Percentiles rank a stretch among this genome's conserved stretches.
phyloP scores from a whole-genome alignment of 495 filamentous ascomycete genomes.

The Penicillium crystallinum region DNA sequence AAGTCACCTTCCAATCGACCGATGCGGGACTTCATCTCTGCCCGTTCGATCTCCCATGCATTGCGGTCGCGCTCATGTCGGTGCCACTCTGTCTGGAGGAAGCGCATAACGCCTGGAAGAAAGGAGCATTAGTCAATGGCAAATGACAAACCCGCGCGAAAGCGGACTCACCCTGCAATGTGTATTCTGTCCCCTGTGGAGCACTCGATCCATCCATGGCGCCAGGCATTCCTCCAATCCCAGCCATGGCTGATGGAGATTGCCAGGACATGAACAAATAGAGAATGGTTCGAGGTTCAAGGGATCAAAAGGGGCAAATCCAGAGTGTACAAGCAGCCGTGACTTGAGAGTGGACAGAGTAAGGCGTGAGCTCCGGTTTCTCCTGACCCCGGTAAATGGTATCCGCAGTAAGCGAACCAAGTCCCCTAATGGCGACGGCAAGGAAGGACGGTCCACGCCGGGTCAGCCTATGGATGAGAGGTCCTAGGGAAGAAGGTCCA shows the following conservation, averaged over 20 bases:
- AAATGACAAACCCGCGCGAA: not conserved
- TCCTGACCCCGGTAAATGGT: conserved; percentile 23
- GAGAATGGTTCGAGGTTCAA: not conserved
- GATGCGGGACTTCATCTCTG: conserved; percentile 98
- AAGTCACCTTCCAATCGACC: conserved; percentile 89
- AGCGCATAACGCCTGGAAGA: conserved; percentile 89
- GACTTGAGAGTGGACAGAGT: conserved; percentile 1
- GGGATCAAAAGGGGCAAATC: not conserved
- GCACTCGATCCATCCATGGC: conserved; percentile 51
- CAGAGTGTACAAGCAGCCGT: not conserved
- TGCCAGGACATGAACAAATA: conserved; percentile 53
- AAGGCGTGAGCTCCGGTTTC: conserved; percentile 15
- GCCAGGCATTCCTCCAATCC: conserved; percentile 54
- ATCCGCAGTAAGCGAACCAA: conserved; percentile 19
- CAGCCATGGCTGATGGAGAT: conserved; percentile 59
- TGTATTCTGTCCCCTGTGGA: conserved; percentile 92
- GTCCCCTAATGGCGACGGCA: conserved; percentile 15
- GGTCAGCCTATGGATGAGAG: conserved; percentile 6
- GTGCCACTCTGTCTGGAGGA: conserved; percentile 99
- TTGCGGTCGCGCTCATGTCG: conserved; percentile 96
- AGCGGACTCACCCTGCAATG: conserved; percentile 72
- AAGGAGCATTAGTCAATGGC: conserved; percentile 5
- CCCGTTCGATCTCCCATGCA: conserved; percentile 97
- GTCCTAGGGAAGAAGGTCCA: not conserved
- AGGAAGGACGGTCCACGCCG: conserved; percentile 19